Evolutionary conservation across 805 yeast species (phyloP).

Genomic region (Scheffersomyces ergatensis): DNA sequence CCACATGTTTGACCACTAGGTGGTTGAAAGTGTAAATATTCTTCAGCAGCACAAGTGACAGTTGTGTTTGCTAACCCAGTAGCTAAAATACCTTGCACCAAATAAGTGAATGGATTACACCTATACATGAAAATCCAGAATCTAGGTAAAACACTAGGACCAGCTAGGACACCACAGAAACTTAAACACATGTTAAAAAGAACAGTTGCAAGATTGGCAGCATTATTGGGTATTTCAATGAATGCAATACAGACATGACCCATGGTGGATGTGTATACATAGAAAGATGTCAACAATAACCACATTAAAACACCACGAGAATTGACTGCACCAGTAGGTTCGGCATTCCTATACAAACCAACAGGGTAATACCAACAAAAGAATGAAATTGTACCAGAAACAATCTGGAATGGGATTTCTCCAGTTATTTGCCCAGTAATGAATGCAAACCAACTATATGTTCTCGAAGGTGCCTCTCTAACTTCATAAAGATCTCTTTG

Average conservation of each 20-base stretch:
- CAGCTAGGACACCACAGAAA: constrained; percentile 36
- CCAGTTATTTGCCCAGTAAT: constrained; percentile 38
- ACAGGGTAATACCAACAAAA: constrained; percentile 64
- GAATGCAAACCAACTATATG: constrained; percentile 43
- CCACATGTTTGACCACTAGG: constrained; percentile 21
- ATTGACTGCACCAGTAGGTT: constrained; percentile 35
- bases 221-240: constrained; percentile 29
- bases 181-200: constrained; percentile 32
- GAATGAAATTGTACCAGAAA: constrained; percentile 40
- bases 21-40: constrained; percentile 16
- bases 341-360: constrained; percentile 48
- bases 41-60: constrained; percentile 34
- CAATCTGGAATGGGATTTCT: constrained; percentile 47
- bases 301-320: constrained; percentile 39
- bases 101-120: constrained; percentile 66
- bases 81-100: constrained; percentile 51
- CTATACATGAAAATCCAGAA: constrained; percentile 76
- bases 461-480: constrained; percentile 43
- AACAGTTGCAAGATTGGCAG: constrained; percentile 28
- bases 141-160: constrained; percentile 26
- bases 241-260: constrained; percentile 29
- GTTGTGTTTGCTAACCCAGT: constrained; percentile 26
- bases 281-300: constrained; percentile 25
- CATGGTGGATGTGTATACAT: constrained; percentile 23
- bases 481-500: constrained; percentile 47